A percentile compares a stretch with the other conserved stretches of the same genome.
phyloP scores from a whole-genome alignment of 83 land plant species.

The Picea abies region DNA sequence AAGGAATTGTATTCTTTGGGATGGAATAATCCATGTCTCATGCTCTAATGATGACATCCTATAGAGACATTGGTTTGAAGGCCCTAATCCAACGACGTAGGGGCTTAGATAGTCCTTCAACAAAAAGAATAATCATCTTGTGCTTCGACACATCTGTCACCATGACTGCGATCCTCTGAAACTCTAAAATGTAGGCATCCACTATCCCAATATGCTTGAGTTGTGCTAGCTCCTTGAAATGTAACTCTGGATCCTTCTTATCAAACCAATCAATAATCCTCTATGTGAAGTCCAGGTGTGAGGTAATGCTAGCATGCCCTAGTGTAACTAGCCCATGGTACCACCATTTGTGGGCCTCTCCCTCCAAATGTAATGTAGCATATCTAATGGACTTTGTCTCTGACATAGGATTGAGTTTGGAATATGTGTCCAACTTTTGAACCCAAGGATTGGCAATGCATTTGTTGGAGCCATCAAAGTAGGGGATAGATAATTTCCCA shows the following conservation, averaged over 20 bases:
- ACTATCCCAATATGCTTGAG: not conserved
- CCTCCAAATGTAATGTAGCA: not conserved
- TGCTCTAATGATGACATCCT: not conserved
- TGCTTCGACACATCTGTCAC: not conserved
- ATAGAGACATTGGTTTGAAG: not conserved
- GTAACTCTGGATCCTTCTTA: not conserved
- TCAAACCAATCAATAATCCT: not conserved
- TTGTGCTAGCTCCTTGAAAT: not conserved
- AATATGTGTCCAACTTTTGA: not conserved
- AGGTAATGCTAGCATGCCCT: not conserved
- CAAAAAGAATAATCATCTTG: not conserved
- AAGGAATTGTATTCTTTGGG: no score
- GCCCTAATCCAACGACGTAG: not conserved
- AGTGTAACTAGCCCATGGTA: not conserved
- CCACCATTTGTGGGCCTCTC: not conserved
- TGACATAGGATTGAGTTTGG: not conserved
- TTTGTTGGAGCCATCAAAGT: not conserved
- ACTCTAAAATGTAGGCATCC: not conserved
- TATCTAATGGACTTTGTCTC: not conserved
- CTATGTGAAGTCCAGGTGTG: not conserved
- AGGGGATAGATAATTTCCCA: not conserved
- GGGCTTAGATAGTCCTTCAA: not conserved
- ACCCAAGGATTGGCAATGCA: not conserved
- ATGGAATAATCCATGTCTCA: no score
- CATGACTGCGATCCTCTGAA: not conserved